Conservation (phyloP, 805 yeast species). For the Yarrowia deformans region DNA sequence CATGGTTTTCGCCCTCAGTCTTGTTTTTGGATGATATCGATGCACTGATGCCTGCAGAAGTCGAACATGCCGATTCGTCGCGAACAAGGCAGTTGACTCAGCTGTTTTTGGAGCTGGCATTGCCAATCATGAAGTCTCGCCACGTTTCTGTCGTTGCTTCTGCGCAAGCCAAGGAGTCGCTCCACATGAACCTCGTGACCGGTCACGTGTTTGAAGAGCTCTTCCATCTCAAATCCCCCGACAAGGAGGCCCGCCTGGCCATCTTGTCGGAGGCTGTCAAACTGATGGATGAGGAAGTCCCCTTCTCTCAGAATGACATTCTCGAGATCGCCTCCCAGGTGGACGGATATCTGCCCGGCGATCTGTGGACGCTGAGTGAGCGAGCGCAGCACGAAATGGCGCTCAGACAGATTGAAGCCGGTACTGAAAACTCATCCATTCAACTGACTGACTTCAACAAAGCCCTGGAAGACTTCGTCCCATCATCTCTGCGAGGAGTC, state of each 20-base stretch:
- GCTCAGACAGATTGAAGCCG: constrained; percentile 43
- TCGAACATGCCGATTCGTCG: constrained; percentile 64
- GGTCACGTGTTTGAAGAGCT: constrained; percentile 75
- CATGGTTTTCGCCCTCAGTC: constrained; percentile 82
- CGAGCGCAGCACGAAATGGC: constrained; percentile 55
- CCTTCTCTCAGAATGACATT: constrained; percentile 19
- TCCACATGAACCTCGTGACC: constrained; percentile 67
- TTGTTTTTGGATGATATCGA: constrained; percentile 82
- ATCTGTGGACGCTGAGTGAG: constrained; percentile 73
- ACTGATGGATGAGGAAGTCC: constrained; percentile 51
- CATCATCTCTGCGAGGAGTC: constrained; percentile 85
- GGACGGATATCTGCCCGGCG: constrained; percentile 90
- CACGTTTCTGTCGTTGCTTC: constrained; percentile 68
- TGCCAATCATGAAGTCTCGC: constrained; percentile 52
- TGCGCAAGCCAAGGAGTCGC: constrained; percentile 66
- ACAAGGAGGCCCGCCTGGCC: constrained; percentile 62
- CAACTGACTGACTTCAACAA: constrained; percentile 56
- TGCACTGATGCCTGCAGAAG: constrained; percentile 70
- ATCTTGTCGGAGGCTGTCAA: constrained; percentile 57
- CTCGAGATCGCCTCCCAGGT: constrained; percentile 69
- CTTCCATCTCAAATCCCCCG: constrained; percentile 70
- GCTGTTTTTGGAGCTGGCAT: constrained; percentile 58
- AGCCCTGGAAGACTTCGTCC: constrained; percentile 74
- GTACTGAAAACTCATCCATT: constrained; percentile 16
- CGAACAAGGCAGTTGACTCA: constrained; percentile 72